Conservation (phyloP, 306 rosid genomes). For the Quercus variabilis region DNA sequence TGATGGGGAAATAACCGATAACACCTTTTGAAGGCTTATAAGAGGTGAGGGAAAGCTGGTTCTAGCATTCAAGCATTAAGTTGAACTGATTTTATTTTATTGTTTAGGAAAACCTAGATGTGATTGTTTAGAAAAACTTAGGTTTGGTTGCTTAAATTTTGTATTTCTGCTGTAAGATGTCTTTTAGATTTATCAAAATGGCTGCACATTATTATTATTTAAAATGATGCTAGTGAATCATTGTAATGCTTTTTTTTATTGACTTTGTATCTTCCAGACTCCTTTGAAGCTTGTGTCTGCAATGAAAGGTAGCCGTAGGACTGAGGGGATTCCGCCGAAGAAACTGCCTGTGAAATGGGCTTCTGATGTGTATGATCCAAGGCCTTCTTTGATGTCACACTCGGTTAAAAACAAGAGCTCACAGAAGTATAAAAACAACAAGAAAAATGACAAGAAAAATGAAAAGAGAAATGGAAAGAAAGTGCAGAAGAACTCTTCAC, state of each 20-base stretch:
- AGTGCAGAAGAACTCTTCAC: constrained; percentile 51
- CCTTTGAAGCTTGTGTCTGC: constrained; percentile 72
- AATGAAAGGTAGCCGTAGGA: constrained; percentile 75
- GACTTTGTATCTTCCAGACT: constrained; percentile 33
- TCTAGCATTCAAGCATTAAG: too few species aligned
- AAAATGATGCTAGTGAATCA: too few species aligned
- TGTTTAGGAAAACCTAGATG: too few species aligned
- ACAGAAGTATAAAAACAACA: constrained; percentile 58
- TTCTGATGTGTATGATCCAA: constrained; percentile 85
- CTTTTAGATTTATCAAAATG: background rate
- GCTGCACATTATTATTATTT: background rate
- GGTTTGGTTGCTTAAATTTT: too few species aligned
- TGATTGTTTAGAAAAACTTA: too few species aligned
- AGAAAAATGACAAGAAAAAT: constrained; percentile 39
- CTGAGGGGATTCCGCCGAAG: constrained; percentile 22
- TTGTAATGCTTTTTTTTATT: background rate
- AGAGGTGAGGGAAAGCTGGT: too few species aligned
- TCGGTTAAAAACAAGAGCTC: constrained; percentile 61
- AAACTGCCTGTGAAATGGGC: constrained; percentile 80
- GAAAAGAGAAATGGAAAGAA: constrained; percentile 61
- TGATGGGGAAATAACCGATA: too few species aligned
- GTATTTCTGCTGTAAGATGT: background rate
- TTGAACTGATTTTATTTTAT: too few species aligned
- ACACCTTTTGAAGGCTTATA: too few species aligned
- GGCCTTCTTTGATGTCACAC: constrained; percentile 49